Base-by-base conservation (phyloP, 2,329 filamentous ascomycete genomes). In the Fusarium oligoseptatum region DNA sequence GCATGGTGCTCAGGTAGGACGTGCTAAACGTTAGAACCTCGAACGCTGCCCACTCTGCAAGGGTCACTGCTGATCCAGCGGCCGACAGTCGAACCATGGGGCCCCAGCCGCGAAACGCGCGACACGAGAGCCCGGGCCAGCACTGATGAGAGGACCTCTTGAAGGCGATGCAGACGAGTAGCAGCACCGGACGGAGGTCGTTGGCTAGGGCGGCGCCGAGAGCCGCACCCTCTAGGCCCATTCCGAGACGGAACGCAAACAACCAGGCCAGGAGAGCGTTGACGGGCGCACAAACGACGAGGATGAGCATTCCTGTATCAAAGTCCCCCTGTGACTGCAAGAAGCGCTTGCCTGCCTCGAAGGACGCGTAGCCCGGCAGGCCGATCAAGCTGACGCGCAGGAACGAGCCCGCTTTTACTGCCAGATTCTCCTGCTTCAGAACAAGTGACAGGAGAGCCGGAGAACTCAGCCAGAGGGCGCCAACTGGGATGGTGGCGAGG, bases 241-340 rank as follows among this genome's bases (percentile, higher is more conserved):
- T 84, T 1, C 68, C 80, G 9, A 85, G 45, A 10, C 74, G 78
- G 68, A 85, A 83, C 2, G 83, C 86, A 17, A 89, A 85, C 3
- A 87, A 62, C 82, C 87, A 89, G 76, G 86, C 88, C 27, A 88
- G 79, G 0, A 85, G 64, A 15, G 85, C 84, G 70, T 89, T 89
- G 15, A 87, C 68, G 0, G 87, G 87, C 0, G 86, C 83, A 43
- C 85, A 85, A 27, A 88, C 73, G 2, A 88, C 55, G 10, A 89
- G 80, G 24, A 88, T 83, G 10, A 83, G 81, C 75, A 88, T 83
- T 15, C 84, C 86, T 1, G 85, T 86, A 37, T 85, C 85, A 80
- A 89, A 89, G 36, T 88, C 82, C 1, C 88, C 88, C 71, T 90
- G 88, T 0, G 88, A 86, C 75, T 90, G 88, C 3, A 89, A 82